Base-by-base conservation (phyloP, 176 grass and related monocot species). In the Oryza glumipatula region DNA sequence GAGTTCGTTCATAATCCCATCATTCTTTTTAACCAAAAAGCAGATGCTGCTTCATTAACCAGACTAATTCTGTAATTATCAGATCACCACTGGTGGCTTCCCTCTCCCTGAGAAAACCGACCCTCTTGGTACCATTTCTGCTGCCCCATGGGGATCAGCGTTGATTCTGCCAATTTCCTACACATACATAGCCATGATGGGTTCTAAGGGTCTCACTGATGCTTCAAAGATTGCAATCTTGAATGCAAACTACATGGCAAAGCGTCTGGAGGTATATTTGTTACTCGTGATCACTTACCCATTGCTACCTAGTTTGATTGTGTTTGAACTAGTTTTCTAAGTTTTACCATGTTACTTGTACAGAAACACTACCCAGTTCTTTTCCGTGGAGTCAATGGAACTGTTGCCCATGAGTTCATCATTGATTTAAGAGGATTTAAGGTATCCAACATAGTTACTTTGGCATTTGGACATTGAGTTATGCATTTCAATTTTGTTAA, bases 121-220 rank as follows among this genome's bases (percentile, higher is more conserved):
- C 23, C 94, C 97, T 30, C 90, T 99, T 24, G 97, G 97, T 81
- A 94, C 97, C 56, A 99, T 99, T 76, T 82, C 97, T 52, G 94
- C 94, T 82, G 97, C 97, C 73, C 97, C 97, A 76, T 99, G 97
- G 97, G 97, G 97, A 80, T 99, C 97, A 88, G 97, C 97, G 65
- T 91, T 99, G 58, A 99, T 99, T 94, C 80, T 99, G 69, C 92
- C 97, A 70, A 99, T 99, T 80, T 99, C 97, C 7, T 99, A 96
- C 63, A 89, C 97, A 79, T 99, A 99, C 79, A 99, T 99, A 79
- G 97, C 97, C 58, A 96, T 99, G 97, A 99, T 99, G 97, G 97
- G 97, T 46, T 96, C 91, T 52, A 81, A 86, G 68, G 97, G 96
- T 51, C 87, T 99, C n/a, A 99, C 94, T 67, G 94, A 99, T 22